Base-by-base conservation (phyloP, 2,329 filamentous ascomycete species). In the Curvularia spicifera region DNA sequence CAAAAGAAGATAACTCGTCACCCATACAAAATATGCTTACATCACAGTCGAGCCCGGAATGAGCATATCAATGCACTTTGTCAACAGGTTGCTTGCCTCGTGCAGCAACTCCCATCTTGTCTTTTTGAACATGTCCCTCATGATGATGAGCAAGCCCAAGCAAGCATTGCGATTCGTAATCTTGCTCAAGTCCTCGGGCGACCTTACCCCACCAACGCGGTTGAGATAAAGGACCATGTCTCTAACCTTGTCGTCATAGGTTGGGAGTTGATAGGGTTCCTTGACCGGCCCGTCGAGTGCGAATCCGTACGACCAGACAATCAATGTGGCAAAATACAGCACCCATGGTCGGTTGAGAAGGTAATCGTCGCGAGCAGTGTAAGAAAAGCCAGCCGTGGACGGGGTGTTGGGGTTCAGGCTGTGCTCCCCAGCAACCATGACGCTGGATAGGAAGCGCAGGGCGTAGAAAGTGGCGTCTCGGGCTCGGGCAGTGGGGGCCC, bases 261-360 rank as follows among this genome's bases (percentile, higher is more conserved):
- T 88, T 37, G 75, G 77, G 55, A 90, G 86, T 20, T 80, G 78
- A 66, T 78, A 83, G 50, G 53, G 78, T 4, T 77, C 78, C 6
- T 83, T 80, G 56, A 91, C 86, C 0, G 92, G 85, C 0, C 95
- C 95, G 67, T 98, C 95, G 20, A 96, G 81, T 0, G 94, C 93
- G 73, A 88, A 97, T 2, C 93, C 94, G 70, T 98, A 99, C 59
- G 88, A 92, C 95, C 95, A 99, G 0, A 98, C 91, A 22, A 97
- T 91, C 13, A 99, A 83, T 0, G 89, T 88, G 0, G 95, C 91
- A 72, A 97, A 96, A 78, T 97, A 99, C 51, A 98, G 82, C 10
- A 97, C 93, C 94, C 95, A 99, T 0, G 94, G 91, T 15, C 95
- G 85, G 71, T 98, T 96, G 59, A 98, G 84, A 1, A 97, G 83